Evolutionary conservation across 257 asterid species (phyloP).

Genomic region (Solanum neorickii): DNA sequence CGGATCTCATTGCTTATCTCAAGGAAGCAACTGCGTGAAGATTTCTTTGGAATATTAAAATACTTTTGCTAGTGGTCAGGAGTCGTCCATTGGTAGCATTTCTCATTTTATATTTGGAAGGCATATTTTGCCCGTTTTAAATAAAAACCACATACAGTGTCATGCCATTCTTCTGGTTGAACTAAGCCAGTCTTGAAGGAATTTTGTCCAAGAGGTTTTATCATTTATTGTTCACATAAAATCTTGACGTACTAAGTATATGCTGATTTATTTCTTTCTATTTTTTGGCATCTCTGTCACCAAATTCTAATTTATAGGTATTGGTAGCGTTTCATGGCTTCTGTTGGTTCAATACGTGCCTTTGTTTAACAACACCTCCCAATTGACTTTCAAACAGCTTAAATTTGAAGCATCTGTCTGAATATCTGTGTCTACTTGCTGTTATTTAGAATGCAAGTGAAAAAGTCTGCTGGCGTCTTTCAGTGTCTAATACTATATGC

Average conservation of each 20-base stretch:
- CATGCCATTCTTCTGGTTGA: not conserved
- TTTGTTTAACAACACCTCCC: not conserved
- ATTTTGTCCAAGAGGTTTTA: not conserved
- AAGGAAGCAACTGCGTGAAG: constrained; percentile 66
- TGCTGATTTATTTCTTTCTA: not conserved
- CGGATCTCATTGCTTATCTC: constrained; percentile 81
- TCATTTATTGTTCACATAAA: not conserved
- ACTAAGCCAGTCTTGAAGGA: not conserved
- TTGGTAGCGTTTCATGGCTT: not conserved
- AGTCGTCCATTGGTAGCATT: not conserved
- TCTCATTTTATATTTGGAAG: not conserved
- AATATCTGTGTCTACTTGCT: not conserved
- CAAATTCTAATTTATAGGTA: not conserved
- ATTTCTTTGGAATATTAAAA: not conserved
- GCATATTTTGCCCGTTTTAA: not conserved
- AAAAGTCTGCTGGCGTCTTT: not conserved
- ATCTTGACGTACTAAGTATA: not conserved
- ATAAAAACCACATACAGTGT: not conserved
- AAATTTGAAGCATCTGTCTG: not conserved
- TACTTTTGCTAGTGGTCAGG: not conserved
- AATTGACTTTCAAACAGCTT: not conserved
- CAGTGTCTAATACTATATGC: not conserved
- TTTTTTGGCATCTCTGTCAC: not conserved
- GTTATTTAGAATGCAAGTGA: not conserved
- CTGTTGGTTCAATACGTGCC: not conserved